Conservation (phyloP, 2,329 filamentous ascomycete genomes). For the Hirsutella thompsonii region DNA sequence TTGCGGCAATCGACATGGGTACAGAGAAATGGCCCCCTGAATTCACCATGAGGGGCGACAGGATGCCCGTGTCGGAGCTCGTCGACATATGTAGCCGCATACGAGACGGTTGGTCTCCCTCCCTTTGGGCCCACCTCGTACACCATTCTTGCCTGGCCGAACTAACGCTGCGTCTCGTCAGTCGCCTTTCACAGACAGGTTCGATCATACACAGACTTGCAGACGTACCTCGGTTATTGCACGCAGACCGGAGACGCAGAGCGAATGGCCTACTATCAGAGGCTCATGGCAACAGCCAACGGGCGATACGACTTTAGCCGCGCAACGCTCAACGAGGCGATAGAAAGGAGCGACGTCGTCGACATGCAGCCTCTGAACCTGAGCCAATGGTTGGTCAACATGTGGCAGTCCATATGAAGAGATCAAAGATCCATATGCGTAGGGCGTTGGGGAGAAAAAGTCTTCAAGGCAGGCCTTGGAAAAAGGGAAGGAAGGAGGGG, state of each 20-base stretch:
- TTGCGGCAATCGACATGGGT: slow-evolving; percentile 52
- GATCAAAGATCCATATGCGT: background rate
- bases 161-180: slow-evolving; percentile 13
- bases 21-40: slow-evolving; percentile 52
- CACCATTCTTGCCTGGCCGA: background rate
- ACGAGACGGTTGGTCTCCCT: slow-evolving; percentile 27
- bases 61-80: slow-evolving; percentile 46
- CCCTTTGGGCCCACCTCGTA: background rate
- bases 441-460: background rate
- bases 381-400: slow-evolving; percentile 35
- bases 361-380: slow-evolving; percentile 36
- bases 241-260: slow-evolving; percentile 33
- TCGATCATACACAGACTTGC: slow-evolving; percentile 26
- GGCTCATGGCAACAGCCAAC: slow-evolving; percentile 54
- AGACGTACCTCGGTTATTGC: slow-evolving; percentile 25
- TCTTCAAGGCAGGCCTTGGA: background rate
- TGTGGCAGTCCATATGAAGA: slow-evolving; percentile 7
- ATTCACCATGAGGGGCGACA: slow-evolving; percentile 56
- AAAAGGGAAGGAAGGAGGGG: background rate
- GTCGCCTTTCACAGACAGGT: slow-evolving; percentile 24
- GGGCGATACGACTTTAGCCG: slow-evolving; percentile 53
- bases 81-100: slow-evolving; percentile 34
- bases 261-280: slow-evolving; percentile 41
- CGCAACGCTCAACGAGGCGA: slow-evolving; percentile 44
- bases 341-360: slow-evolving; percentile 22